A percentile compares a stretch with the other conserved stretches of the same genome.
Evolutionary conservation across 257 asterid genomes (phyloP).

Genomic region (Solanum lycopersicoides): DNA sequence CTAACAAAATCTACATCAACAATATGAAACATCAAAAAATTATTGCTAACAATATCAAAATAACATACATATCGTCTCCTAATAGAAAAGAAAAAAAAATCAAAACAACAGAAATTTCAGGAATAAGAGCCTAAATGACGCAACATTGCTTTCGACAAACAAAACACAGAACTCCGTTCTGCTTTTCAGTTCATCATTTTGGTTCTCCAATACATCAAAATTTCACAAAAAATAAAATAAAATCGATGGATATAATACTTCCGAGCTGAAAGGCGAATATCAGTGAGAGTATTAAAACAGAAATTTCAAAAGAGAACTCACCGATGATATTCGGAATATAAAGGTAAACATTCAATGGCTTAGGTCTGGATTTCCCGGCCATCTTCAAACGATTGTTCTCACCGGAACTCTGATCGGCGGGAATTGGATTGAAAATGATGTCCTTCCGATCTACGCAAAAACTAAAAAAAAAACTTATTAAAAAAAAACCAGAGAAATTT

Average conservation of each 20-base stretch:
- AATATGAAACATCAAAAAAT: not conserved
- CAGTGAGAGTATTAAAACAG: not conserved
- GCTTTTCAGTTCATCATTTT: not conserved
- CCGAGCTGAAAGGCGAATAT: not conserved
- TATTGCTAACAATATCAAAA: not conserved
- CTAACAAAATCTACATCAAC: not conserved
- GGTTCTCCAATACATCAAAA: not conserved
- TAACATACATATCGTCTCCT: not conserved
- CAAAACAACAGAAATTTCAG: not conserved
- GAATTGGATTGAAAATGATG: not conserved
- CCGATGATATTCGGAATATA: constrained; percentile 92
- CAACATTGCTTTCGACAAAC: not conserved
- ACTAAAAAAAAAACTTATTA: not conserved
- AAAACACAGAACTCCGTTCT: not conserved
- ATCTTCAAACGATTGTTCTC: constrained; percentile 3
- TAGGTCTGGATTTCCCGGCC: constrained; percentile 54
- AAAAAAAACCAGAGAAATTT: not conserved
- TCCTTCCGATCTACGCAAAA: not conserved
- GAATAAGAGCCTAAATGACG: not conserved
- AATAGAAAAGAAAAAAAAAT: not conserved
- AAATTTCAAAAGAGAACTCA: constrained; percentile 1
- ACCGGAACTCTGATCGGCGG: not conserved
- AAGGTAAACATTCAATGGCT: constrained; percentile 57
- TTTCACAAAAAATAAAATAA: not conserved
- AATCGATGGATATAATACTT: not conserved